These are phyloP conservation scores for Blastocystis sp. DNA, from an alignment of 352 stramenopile genomes.

Conservation along the genomic window DNA sequence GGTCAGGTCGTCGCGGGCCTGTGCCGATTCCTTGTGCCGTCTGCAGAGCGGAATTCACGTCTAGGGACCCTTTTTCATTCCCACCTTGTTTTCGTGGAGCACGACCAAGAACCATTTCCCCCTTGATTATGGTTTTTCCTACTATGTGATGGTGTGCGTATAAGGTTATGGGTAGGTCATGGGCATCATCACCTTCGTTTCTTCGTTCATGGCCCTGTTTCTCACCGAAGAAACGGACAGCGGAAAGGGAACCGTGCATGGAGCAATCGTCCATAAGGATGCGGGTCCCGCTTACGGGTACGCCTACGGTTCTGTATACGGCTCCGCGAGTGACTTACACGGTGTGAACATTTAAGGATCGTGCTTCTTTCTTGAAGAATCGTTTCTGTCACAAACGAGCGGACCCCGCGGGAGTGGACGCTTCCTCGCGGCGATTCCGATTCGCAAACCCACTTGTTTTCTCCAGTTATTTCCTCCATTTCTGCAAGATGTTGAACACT, in stretches of 20 bases:
- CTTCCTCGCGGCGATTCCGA: not conserved
- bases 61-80: constrained; percentile 67
- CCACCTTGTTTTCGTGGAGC: constrained; percentile 63
- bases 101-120: constrained; percentile 51
- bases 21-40: constrained; percentile 38
- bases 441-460: not conserved
- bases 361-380: not conserved
- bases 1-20: constrained; percentile 29
- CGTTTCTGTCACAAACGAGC: too few species aligned
- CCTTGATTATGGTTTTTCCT: constrained; percentile 66
- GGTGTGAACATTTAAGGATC: not conserved
- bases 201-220: not conserved
- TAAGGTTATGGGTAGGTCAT: constrained; percentile 24
- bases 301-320: too few species aligned
- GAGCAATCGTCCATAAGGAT: constrained; percentile 17
- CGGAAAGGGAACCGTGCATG: constrained; percentile 27
- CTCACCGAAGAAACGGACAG: constrained; percentile 19
- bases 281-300: not conserved
- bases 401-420: not conserved
- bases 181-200: not conserved
- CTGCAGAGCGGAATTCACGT: not conserved
- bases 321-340: not conserved
- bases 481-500: constrained; percentile 26
- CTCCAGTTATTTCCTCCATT: not conserved
- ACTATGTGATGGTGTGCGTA: constrained; percentile 1